These are phyloP conservation scores for Cyclotella baltica DNA, from an alignment of 108 stramenopile species.

Conservation along the genomic window DNA sequence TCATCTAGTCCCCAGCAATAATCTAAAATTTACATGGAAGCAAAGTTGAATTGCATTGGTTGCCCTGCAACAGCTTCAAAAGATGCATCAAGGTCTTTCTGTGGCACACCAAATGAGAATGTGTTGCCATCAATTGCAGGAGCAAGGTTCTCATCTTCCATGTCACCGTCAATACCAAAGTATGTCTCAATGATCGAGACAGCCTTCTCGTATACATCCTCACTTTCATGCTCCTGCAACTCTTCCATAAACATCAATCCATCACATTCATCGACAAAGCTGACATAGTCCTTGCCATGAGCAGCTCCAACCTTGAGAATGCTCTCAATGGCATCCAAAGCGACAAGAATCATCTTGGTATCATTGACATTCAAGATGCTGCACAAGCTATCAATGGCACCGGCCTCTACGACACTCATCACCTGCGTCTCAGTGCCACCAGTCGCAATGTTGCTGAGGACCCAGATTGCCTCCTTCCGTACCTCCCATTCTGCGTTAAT, in stretches of 20 bases:
- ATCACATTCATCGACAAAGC: constrained; percentile 70
- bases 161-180: constrained; percentile 76
- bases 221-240: constrained; percentile 85
- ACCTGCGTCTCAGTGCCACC: constrained; percentile 65
- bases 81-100: not conserved
- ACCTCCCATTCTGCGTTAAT: constrained; percentile 83
- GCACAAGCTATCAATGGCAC: constrained; percentile 76
- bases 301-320: constrained; percentile 64
- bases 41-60: constrained; percentile 13
- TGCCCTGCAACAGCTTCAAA: not conserved
- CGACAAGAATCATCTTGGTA: constrained; percentile 62
- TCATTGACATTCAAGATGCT: constrained; percentile 68
- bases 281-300: constrained; percentile 39
- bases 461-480: constrained; percentile 92
- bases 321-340: constrained; percentile 78
- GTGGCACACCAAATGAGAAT: constrained; percentile 63
- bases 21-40: not conserved
- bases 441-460: constrained; percentile 81
- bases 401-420: constrained; percentile 65
- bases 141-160: constrained; percentile 78
- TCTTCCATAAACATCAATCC: constrained; percentile 83
- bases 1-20: not conserved
- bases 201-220: constrained; percentile 79
- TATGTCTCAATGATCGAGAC: constrained; percentile 82
- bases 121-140: constrained; percentile 55